Evolutionary conservation across 176 grass and related monocot species (phyloP), one percentile per base, ranked within the genome.

Genomic region (Rhynchospora breviuscula): DNA sequence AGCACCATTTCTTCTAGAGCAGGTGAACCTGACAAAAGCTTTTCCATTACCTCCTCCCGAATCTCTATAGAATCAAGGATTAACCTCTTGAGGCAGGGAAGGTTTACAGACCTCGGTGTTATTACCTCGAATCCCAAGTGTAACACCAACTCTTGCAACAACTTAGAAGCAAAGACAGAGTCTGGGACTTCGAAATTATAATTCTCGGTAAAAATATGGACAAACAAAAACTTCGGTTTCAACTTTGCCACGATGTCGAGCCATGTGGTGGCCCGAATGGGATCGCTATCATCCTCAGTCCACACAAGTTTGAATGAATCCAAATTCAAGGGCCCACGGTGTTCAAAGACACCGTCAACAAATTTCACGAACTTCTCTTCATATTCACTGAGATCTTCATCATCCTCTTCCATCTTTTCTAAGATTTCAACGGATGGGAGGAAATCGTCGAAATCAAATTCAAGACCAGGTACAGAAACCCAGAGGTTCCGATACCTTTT

Each of bases 51-150:
- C 48, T 77, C 48, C 0, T 77, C 73, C 26, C 13, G 48, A 53
- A 77, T 53, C 43, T 77, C 48, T 77, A 77, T 12, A 23, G 73
- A 77, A 77, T 77, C 73, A 8, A 77, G 51, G 13, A 23, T 77
- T 56, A 77, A 15, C 22, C 22, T 53, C 22, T 56, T 77, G 47
- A 77, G 73, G 49, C 48, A 56, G 49, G 73, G 73, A 77, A 77
- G 49, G 23, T 56, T 29, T 33, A 77, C 6, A 56, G 22, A 53
- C 73, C 49, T 77, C 8, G 73, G 73, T 48, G 12, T 77, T 49
- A 77, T 77, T 31, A 21, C 13, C 51, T 77, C 73, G 31, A 77
- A 77, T 31, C 73, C 73, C 73, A 77, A 77, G 13, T 77, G 49
- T 17, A 77, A 77, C 15, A 18, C 21, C 73, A 77, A 56, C 73